Base-by-base conservation (phyloP, 2,329 filamentous ascomycete genomes). In the Colletotrichum sojae region DNA sequence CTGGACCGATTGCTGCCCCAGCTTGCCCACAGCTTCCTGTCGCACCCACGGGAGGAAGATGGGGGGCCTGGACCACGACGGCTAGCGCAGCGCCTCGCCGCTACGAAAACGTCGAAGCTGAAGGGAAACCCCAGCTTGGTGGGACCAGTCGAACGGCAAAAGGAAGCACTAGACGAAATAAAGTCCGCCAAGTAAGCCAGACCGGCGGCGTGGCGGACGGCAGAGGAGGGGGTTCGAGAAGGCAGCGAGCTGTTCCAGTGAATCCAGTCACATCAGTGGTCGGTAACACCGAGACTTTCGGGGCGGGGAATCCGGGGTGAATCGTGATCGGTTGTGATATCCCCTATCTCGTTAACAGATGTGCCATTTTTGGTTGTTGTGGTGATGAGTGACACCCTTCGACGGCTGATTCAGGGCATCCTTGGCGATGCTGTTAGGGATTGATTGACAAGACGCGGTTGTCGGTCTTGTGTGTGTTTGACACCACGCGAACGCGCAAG, bases 61-160 rank as follows among this genome's bases (percentile, higher is more conserved):
- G 45, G 36, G 39, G 13, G 31, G 51, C 27, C 62, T 66, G 55
- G 66, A 49, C 54, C 48, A 15, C 48, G 8, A n/a, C 8, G n/a
- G 46, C 43, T 52, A 65, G 49, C 40, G 31, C 54, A 18, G 54
- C 49, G 66, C 66, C 49, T 9, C 46, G 40, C 66, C 36, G 54
- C 55, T 25, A 54, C 43, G 48, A 51, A 69, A 66, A 46, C 66
- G 66, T 69, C 67, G 62, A 69, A 60, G 55, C 51, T 66, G 55
- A 56, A 60, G 31, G 18, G 25, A 49, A 43, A 52, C 39, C 45
- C 49, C 61, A 66, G 55, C 51, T 55, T 10, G 31, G 43, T 56
- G 43, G 62, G 10, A 57, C 25, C 13, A 22, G 31, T 18, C 18
- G 46, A 48, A 64, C 27, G 54, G 60, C 49, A 68, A 65, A 56